Percentiles rank a stretch among this genome's conserved stretches.
phyloP scores from a whole-genome alignment of 1,284 basidiomycete genomes.

The Ceratobasidium theobromae region DNA sequence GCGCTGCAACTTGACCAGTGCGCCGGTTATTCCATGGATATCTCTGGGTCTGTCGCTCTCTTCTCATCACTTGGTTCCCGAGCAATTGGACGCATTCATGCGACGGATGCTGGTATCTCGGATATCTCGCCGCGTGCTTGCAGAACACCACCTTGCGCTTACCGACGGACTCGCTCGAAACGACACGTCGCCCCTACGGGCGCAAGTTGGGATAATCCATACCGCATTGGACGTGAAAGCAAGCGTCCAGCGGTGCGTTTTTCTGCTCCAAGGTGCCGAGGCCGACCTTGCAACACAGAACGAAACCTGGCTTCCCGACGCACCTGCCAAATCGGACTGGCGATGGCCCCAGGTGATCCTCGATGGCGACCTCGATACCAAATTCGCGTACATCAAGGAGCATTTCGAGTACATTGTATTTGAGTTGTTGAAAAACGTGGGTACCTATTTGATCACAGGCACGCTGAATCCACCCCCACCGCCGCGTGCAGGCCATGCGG shows the following conservation, averaged over 20 bases:
- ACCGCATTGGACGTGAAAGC: slow-evolving; percentile 70
- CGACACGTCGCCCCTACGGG: slow-evolving; percentile 40
- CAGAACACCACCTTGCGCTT: slow-evolving; percentile 86
- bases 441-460: slow-evolving; percentile 38
- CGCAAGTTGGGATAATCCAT: slow-evolving; percentile 85
- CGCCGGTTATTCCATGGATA: slow-evolving; percentile 73
- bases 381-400: slow-evolving; percentile 81
- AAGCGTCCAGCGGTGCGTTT: slow-evolving; percentile 68
- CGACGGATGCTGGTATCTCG: slow-evolving; percentile 87
- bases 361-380: slow-evolving; percentile 71
- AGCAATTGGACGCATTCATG: slow-evolving; percentile 85
- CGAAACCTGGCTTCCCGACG: slow-evolving; percentile 37
- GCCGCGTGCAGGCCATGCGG: slow-evolving; percentile 36
- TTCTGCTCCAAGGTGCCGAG: slow-evolving; percentile 54
- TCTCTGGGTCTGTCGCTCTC: slow-evolving; percentile 75
- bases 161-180: slow-evolving; percentile 58
- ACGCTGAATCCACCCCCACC: slow-evolving; percentile 36
- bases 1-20: slow-evolving; percentile 48
- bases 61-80: slow-evolving; percentile 74
- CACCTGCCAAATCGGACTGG: slow-evolving; percentile 17
- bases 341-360: slow-evolving; percentile 67
- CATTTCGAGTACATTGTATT: slow-evolving; percentile 92
- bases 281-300: slow-evolving; percentile 47
- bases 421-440: slow-evolving; percentile 83
- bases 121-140: slow-evolving; percentile 85